These are phyloP conservation scores for Podaxis sp. DNA, from an alignment of 768 basidiomycete genomes.

Conservation along the genomic window DNA sequence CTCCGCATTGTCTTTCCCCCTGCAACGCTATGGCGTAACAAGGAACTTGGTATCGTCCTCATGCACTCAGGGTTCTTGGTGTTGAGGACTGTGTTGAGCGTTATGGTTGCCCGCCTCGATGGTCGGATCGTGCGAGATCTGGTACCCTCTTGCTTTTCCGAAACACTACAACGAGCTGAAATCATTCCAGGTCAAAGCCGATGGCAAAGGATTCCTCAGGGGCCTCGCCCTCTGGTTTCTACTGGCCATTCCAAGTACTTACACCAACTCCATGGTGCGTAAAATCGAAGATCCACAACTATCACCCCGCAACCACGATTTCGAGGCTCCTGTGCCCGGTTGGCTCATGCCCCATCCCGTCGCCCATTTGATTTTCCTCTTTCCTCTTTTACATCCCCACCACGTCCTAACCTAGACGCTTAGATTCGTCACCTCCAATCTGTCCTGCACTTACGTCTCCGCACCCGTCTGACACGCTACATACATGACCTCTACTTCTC, in stretches of 20 bases:
- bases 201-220: constrained; percentile 77
- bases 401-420: background rate
- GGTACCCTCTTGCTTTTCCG: constrained; percentile 34
- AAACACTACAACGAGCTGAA: background rate
- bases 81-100: constrained; percentile 80
- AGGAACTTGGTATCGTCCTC: constrained; percentile 71
- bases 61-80: constrained; percentile 86
- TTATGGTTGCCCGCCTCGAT: constrained; percentile 85
- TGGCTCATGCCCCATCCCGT: background rate
- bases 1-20: constrained; percentile 68
- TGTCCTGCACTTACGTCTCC: constrained; percentile 76
- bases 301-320: background rate
- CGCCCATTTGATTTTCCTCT: background rate
- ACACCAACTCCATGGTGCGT: constrained; percentile 90
- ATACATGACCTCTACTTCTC: constrained; percentile 91
- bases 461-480: constrained; percentile 87
- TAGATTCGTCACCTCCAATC: constrained; percentile 89
- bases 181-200: constrained; percentile 57
- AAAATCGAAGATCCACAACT: background rate
- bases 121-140: constrained; percentile 87
- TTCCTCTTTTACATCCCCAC: background rate
- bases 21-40: constrained; percentile 42
- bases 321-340: background rate
- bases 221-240: constrained; percentile 89
- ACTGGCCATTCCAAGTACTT: constrained; percentile 89